Evolutionary conservation across 805 yeast species (phyloP), one percentile per base, ranked within the genome.

Genomic region (Candida xiaguanensis): DNA sequence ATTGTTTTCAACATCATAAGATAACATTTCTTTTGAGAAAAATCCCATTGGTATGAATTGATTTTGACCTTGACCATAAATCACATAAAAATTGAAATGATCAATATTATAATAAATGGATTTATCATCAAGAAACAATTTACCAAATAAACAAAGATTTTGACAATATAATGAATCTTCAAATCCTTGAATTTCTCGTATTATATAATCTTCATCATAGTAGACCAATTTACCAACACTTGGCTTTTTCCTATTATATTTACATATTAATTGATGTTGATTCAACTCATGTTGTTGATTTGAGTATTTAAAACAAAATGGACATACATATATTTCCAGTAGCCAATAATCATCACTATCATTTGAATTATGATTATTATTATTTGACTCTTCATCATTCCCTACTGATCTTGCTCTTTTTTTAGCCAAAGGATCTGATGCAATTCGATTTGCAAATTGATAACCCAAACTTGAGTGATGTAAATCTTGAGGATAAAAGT

Each of bases 91-190:
- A 44, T 85, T 90, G 59, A 85, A 91, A 40, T 76, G 74, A 26
- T 85, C 90, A 3, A 88, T 78, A 26, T 80, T 75, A 62, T 84
- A 91, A 58, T 80, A 87, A 23, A 91, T 82, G 0, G 95, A 86
- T 61, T 93, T 93, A 56, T 86, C 88, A 45, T 89, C 96, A 7
- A 93, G 71, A 52, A 87, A 93, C 27, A 93, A 73, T 60, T 90
- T 88, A 0, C 95, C 93, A 58, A 91, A 82, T 5, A 93, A 67
- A 44, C 91, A 80, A 42, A 93, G 59, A 49, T 86, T 81, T 56
- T 91, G 98, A 47, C 95, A 79, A 48, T 81, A 88, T 18, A 88
- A 58, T 40, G 70, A 66, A 49, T 83, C 77, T 30, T 74, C 68
- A 8, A 70, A 65, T 1, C 95, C 95, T 48, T 78, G 75, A 2